Evolutionary conservation across 1,139 yeast species (phyloP).

Genomic region (Sugiyamaella novakii): DNA sequence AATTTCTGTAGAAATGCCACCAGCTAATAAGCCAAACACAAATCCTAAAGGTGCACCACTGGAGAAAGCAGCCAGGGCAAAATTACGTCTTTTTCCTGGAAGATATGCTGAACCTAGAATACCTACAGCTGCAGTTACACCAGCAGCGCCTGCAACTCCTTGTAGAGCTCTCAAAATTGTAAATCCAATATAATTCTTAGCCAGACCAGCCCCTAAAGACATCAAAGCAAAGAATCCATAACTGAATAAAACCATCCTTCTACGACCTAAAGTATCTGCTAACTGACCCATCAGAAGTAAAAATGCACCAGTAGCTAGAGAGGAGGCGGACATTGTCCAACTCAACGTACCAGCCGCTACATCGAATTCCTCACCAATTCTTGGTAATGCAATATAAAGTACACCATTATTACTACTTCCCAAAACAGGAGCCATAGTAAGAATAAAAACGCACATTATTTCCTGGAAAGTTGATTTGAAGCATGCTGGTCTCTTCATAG

Average conservation of each 20-base stretch:
- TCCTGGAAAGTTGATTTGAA: conserved; percentile 29
- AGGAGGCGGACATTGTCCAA: conserved; percentile 48
- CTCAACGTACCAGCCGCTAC: conserved; percentile 46
- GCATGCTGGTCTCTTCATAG: conserved; percentile 27
- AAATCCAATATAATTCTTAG: conserved; percentile 42
- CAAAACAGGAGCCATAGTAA: conserved; percentile 48
- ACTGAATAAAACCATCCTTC: conserved; percentile 42
- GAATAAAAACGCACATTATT: conserved; percentile 37
- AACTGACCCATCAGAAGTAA: conserved; percentile 48
- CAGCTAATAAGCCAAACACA: conserved; percentile 45
- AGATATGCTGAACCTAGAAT: conserved; percentile 46
- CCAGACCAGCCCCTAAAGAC: conserved; percentile 47
- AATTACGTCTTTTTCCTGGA: conserved; percentile 45
- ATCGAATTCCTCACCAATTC: conserved; percentile 41
- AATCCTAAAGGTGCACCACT: conserved; percentile 53
- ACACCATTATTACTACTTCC: conserved; percentile 45
- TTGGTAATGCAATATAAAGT: conserved; percentile 42
- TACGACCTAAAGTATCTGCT: conserved; percentile 50
- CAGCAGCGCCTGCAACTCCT: conserved; percentile 47
- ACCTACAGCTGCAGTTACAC: conserved; percentile 51
- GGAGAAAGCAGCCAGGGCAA: conserved; percentile 48
- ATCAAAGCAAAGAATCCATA: conserved; percentile 42
- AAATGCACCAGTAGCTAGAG: conserved; percentile 48
- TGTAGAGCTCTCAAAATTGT: conserved; percentile 48
- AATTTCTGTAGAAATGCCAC: conserved; percentile 47